Evolutionary conservation across 2,329 filamentous ascomycete genomes (phyloP).

Genomic region (Aureobasidium lini): DNA sequence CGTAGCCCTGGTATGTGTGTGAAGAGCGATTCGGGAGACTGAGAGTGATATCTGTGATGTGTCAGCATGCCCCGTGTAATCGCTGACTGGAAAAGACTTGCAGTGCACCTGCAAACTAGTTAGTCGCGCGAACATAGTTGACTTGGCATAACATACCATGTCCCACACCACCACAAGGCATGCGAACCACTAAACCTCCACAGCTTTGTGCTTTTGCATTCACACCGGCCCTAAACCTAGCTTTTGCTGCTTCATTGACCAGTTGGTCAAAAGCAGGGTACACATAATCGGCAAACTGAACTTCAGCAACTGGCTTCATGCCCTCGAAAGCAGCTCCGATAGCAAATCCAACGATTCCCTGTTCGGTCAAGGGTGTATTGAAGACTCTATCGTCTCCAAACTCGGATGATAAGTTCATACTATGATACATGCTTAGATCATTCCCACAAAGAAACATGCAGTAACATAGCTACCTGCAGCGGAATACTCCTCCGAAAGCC

Average conservation of each 20-base stretch:
- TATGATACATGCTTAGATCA: slow-evolving; percentile 28
- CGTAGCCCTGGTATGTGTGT: slow-evolving; percentile 78
- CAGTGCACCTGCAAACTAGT: background rate
- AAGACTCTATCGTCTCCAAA: slow-evolving; percentile 87
- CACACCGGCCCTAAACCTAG: slow-evolving; percentile 63
- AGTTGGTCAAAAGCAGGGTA: slow-evolving; percentile 91
- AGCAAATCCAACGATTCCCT: slow-evolving; percentile 89
- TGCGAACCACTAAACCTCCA: slow-evolving; percentile 77
- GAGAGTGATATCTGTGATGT: slow-evolving; percentile 62
- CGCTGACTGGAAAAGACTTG: background rate
- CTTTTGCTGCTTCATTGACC: slow-evolving; percentile 87
- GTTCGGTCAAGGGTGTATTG: slow-evolving; percentile 90
- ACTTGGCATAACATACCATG: slow-evolving; percentile 67
- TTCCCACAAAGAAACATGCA: background rate
- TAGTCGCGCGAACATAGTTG: background rate
- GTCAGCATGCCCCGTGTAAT: background rate
- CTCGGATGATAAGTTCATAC: slow-evolving; percentile 79
- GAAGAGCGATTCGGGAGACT: slow-evolving; percentile 83
- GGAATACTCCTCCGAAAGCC: slow-evolving; percentile 92
- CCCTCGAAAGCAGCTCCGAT: slow-evolving; percentile 86
- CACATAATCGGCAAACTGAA: slow-evolving; percentile 93
- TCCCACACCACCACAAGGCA: slow-evolving; percentile 85
- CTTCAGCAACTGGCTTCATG: slow-evolving; percentile 87
- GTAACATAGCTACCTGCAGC: slow-evolving; percentile 46
- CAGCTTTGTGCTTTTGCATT: slow-evolving; percentile 38